Conservation (phyloP, 805 yeast species). For the Hanseniaspora hatyaiensis region DNA sequence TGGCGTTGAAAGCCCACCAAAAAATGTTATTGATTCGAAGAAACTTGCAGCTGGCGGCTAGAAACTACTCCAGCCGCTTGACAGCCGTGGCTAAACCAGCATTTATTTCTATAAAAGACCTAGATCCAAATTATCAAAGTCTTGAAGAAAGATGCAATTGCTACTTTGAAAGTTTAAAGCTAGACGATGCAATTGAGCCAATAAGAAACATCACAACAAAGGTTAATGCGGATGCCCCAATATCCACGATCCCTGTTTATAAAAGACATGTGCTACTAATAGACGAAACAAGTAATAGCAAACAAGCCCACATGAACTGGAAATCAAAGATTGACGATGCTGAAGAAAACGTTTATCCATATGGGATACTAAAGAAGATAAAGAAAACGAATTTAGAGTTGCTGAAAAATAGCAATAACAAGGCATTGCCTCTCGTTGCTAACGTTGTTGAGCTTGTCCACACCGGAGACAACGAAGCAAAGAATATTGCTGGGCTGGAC, state of each 20-base stretch:
- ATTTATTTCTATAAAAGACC: not conserved
- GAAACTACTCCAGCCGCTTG: not conserved
- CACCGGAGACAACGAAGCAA: slow-evolving; percentile 1
- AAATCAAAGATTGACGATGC: slow-evolving; percentile 23
- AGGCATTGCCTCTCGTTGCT: slow-evolving; percentile 11
- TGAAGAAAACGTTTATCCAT: slow-evolving; percentile 20
- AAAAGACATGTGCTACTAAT: slow-evolving; percentile 23
- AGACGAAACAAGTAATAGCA: slow-evolving; percentile 17
- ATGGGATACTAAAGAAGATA: slow-evolving; percentile 19
- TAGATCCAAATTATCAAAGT: not conserved
- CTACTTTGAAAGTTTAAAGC: slow-evolving; percentile 18
- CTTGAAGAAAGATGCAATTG: slow-evolving; percentile 19
- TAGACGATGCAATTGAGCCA: slow-evolving; percentile 17
- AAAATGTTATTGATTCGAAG: no score
- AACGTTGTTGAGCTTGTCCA: not conserved
- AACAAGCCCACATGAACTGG: slow-evolving; percentile 20
- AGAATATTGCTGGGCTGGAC: no score
- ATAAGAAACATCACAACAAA: slow-evolving; percentile 18
- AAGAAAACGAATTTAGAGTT: slow-evolving; percentile 18
- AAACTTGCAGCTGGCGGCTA: no score
- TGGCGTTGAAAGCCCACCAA: no score
- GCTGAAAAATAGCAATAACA: slow-evolving; percentile 20
- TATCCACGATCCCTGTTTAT: slow-evolving; percentile 19
- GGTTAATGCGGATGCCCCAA: not conserved
- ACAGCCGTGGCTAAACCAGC: not conserved